Conservation (phyloP, 306 rosid genomes). For the Gynostemma pentaphyllum region DNA sequence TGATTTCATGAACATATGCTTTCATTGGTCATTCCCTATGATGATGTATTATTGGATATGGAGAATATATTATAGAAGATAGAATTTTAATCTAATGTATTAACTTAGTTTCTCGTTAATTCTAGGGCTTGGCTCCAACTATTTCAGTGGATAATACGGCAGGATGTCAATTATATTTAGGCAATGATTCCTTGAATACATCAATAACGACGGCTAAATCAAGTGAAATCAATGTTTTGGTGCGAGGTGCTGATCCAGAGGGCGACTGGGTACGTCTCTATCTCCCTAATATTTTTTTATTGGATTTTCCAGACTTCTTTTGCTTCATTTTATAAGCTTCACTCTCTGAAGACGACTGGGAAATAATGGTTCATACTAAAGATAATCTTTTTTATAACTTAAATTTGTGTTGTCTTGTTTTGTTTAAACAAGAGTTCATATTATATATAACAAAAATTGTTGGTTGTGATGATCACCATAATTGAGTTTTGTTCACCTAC, state of each 20-base stretch:
- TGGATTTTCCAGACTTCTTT: background rate
- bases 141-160: slow-evolving; percentile 80
- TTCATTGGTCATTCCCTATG: background rate
- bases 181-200: slow-evolving; percentile 63
- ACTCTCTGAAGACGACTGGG: too few relatives aligned
- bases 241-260: slow-evolving; percentile 59
- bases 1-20: background rate
- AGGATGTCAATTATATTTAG: slow-evolving; percentile 86
- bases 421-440: too few relatives aligned
- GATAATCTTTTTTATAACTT: background rate
- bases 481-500: too few relatives aligned
- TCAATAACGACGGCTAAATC: slow-evolving; percentile 91
- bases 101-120: slow-evolving; percentile 1
- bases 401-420: too few relatives aligned
- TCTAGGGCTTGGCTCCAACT: slow-evolving; percentile 88
- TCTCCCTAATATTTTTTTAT: background rate
- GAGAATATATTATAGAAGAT: background rate
- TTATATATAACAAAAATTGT: too few relatives aligned
- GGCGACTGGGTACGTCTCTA: slow-evolving; percentile 75
- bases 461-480: background rate
- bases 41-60: background rate
- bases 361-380: background rate
- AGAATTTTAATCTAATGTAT: background rate
- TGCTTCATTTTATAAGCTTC: background rate
- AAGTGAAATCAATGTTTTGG: slow-evolving; percentile 86